Evolutionary conservation across 148 eudicot species (phyloP), one percentile per base, ranked within the genome.

Genomic region (Rhododendron kiyosumense): DNA sequence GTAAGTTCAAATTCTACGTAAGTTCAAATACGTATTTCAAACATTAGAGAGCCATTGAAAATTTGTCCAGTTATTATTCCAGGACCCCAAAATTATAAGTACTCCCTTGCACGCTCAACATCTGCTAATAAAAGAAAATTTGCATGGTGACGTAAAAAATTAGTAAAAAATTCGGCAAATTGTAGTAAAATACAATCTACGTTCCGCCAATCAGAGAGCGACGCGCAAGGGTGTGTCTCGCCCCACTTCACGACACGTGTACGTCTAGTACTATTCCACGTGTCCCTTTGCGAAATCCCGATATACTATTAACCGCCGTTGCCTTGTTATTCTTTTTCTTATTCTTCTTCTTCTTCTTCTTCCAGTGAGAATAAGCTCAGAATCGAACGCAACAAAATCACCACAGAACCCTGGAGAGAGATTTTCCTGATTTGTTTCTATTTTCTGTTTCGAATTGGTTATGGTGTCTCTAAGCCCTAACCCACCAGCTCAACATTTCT

Each of bases 381-480:
- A 14, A 71, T 71, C 30, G 30, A 78, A 10, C 30, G 26, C 26
- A 81, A 3, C 82, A 7, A 11, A 51, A 57, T 74, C 54, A 17
- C 49, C 36, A 15, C 43, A 38, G 51, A 73, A 14, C 17, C 48
- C 82, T 6, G 14, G 61, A 54, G 57, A 15, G 52, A 49, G 30
- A n/a, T 22, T 45, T 43, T 43, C 51, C n/a, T 13, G 28, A 41
- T 38, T 10, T 6, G 13, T 22, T 38, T 4, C 5, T 11, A 13
- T 17, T 9, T 13, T 22, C 13, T 32, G n/a, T 0, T 32, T 14
- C 67, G 24, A 18, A 54, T 4, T 74, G 18, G 65, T 43, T 38
- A 89, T 92, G 91, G 94, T 90, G 59, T 88, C 88, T 13, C 83
- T 87, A 26, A 86, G 87, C 79, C 88, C 86, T 2, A 88, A 84